Evolutionary conservation across 441 rosid species (phyloP), one percentile per base, ranked within the genome.

Genomic region (Erodium moschatum): DNA sequence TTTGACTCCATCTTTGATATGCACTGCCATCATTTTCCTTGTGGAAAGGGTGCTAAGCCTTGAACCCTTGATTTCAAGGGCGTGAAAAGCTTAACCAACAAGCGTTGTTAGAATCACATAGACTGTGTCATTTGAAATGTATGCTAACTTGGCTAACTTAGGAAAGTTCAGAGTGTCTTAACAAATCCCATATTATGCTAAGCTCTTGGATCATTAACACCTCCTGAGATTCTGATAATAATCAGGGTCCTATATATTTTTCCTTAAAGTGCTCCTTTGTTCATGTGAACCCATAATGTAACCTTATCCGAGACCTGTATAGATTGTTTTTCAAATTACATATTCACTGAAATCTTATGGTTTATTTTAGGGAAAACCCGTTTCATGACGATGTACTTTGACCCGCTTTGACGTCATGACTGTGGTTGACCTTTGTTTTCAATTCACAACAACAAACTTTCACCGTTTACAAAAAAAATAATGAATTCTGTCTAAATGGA

Each of bases 1-100:
- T 33, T 42, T 9, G 27, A 52, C 63, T 75, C 64, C 67, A 63
- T 74, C 33, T 3, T 44, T 46, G 65, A 50, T 69, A 67, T 64
- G 56, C 33, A 67, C 24, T 3, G 1, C 54, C 15, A 46, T 46
- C 15, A 46, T 46, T 27, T 10, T 61, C 16, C 65, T 29, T 6
- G 3, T 24, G 65, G 65, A 21, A 11, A 61, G 38, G 35, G 15
- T 24, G 15, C n/a, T 27, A 61, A 24, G 16, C 65, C 35, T 27
- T 11, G 38, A 61, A 61, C 8, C 65, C n/a, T 3, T 33, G 33
- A 12, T 24, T 58, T 24, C n/a, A 61, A 24, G 54, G 11, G 15
- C 15, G 21, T 61, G 65, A 10, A 61, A 61, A 61, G 65, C 8
- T 24, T 24, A 13, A 24, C 65, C 35, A 0, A 24, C 35, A 21